These are phyloP conservation scores for Jacaranda copaia DNA, from an alignment of 257 asterid genomes.

Conservation along the genomic window DNA sequence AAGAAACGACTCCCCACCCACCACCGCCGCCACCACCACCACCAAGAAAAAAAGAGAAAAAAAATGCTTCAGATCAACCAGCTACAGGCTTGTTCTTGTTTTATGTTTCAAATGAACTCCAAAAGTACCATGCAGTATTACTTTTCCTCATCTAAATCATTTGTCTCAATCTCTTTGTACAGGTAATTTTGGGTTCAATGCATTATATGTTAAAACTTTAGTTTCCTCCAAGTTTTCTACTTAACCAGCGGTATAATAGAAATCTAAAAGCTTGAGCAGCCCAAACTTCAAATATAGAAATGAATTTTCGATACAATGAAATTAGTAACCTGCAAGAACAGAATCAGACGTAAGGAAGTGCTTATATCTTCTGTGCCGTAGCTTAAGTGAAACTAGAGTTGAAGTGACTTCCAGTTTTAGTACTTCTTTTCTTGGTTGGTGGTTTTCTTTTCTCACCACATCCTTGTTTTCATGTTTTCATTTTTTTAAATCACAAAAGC, in stretches of 20 bases:
- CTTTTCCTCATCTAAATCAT: too few species aligned
- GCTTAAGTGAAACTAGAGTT: neutral
- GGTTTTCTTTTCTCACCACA: slow-evolving; percentile 14
- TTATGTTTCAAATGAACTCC: too few species aligned
- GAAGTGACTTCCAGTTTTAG: slow-evolving; percentile 18
- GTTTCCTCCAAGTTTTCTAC: neutral
- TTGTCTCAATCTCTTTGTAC: too few species aligned
- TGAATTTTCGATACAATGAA: slow-evolving; percentile 6
- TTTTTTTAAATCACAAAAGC: neutral
- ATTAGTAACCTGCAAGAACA: slow-evolving; percentile 7
- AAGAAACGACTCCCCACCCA: too few species aligned
- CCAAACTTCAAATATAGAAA: neutral
- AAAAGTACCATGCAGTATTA: too few species aligned
- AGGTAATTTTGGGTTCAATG: too few species aligned
- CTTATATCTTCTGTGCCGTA: neutral
- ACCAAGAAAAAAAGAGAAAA: too few species aligned
- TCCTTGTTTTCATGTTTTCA: slow-evolving; percentile 22
- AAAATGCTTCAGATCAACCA: too few species aligned
- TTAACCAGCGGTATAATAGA: neutral
- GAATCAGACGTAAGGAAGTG: slow-evolving; percentile 15
- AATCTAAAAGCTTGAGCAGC: slow-evolving; percentile 20
- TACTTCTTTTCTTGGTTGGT: slow-evolving; percentile 12
- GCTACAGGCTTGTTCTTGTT: too few species aligned
- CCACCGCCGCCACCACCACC: too few species aligned
- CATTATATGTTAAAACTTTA: too few species aligned